A percentile compares a stretch with the other conserved stretches of the same genome.
These are phyloP conservation scores for Peribolospora baueri DNA, from an alignment of 768 basidiomycete genomes.

Conservation along the genomic window DNA sequence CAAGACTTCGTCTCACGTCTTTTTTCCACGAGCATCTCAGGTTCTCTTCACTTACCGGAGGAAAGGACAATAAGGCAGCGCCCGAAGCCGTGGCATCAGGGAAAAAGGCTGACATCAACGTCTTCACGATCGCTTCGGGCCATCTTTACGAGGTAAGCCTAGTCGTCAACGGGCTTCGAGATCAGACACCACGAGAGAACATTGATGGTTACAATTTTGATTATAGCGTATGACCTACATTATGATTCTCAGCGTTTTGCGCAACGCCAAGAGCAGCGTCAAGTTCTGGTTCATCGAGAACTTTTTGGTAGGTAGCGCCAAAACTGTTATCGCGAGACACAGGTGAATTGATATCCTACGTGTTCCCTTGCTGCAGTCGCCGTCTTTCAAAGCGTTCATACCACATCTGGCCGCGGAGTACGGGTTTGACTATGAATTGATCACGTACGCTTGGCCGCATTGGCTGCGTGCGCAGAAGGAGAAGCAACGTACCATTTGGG, in stretches of 20 bases:
- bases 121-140: conserved; percentile 96
- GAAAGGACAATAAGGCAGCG: conserved; percentile 13
- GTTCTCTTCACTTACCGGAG: neutral
- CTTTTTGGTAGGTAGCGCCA: conserved; percentile 31
- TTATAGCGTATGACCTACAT: conserved; percentile 78
- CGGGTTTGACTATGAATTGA: conserved; percentile 82
- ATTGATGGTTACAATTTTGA: conserved; percentile 2
- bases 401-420: conserved; percentile 79
- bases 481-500: conserved; percentile 97
- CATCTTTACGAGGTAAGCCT: conserved; percentile 64
- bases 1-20: no score
- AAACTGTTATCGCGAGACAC: neutral
- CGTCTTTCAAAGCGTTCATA: conserved; percentile 32
- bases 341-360: neutral
- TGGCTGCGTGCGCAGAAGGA: conserved; percentile 94
- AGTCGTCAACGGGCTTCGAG: no score
- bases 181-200: neutral
- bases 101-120: conserved; percentile 63
- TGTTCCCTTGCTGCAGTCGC: neutral
- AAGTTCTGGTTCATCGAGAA: conserved; percentile 99
- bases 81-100: conserved; percentile 10
- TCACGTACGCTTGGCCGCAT: conserved; percentile 97
- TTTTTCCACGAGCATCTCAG: conserved; percentile 1
- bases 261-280: conserved; percentile 77
- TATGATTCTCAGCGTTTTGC: conserved; percentile 89